These are phyloP conservation scores for Polymyxa betae DNA, from an alignment of 208 protist genomes.

Conservation along the genomic window DNA sequence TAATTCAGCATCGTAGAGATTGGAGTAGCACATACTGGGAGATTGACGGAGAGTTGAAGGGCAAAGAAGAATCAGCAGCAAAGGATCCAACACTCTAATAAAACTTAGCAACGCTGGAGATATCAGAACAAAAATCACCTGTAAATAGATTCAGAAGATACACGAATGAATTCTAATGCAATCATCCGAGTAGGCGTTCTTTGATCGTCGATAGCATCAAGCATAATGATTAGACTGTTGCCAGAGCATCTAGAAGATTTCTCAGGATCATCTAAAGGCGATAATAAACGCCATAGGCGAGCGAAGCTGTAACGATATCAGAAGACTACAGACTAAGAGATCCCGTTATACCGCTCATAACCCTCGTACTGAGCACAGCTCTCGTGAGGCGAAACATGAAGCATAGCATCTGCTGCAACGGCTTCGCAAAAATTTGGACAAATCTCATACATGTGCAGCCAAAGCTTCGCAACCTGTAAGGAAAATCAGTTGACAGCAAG, in stretches of 20 bases:
- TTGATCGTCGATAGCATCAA: background rate
- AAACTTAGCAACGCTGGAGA: background rate
- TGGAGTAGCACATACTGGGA: background rate
- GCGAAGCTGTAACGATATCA: background rate
- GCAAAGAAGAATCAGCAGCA: background rate
- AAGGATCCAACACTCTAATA: background rate
- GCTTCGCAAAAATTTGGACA: slow-evolving; percentile 5
- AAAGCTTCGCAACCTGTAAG: background rate
- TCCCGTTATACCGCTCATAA: background rate
- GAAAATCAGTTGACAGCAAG: background rate
- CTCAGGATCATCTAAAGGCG: background rate
- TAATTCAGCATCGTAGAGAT: background rate
- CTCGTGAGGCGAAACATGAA: background rate
- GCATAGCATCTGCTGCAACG: slow-evolving; percentile 30
- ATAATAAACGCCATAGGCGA: background rate
- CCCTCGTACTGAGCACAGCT: background rate
- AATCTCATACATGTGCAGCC: background rate
- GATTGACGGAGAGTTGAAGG: background rate
- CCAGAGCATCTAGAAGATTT: too few species aligned
- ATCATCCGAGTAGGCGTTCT: background rate
- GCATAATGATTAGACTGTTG: background rate
- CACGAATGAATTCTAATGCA: background rate
- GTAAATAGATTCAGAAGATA: background rate
- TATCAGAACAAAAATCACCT: background rate
- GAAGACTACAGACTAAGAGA: background rate